Percentiles rank a stretch among this genome's conserved stretches.
phyloP scores from a whole-genome alignment of 1,284 basidiomycete genomes.

The Cryptococcus sp. region DNA sequence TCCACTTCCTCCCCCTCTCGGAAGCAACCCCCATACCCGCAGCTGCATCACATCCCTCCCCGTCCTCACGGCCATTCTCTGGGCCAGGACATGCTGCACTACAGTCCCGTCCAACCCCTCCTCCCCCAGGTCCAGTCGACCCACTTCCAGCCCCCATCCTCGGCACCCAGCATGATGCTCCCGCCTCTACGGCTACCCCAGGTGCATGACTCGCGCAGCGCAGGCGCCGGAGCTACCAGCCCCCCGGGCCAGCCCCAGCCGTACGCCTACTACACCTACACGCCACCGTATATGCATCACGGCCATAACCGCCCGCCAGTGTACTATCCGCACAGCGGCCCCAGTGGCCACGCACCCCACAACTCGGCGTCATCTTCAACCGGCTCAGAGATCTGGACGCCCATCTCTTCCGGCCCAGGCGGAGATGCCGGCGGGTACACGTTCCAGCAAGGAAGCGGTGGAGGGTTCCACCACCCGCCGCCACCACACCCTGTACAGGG shows the following conservation, averaged over 20 bases:
- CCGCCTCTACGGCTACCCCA: slow-evolving; percentile 9
- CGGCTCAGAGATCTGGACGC: slow-evolving; percentile 9
- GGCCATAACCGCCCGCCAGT: neutral
- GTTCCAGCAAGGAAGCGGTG: neutral
- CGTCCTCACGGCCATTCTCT: neutral
- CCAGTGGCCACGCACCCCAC: slow-evolving; percentile 3
- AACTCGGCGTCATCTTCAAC: slow-evolving; percentile 8
- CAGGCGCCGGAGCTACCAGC: slow-evolving; percentile 1
- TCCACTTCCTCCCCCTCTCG: no score
- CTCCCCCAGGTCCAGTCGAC: slow-evolving; percentile 7
- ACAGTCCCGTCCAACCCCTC: slow-evolving; percentile 3
- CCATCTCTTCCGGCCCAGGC: neutral
- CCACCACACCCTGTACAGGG: slow-evolving; percentile 1
- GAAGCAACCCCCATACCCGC: no score
- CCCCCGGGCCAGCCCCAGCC: neutral
- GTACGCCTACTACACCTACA: neutral
- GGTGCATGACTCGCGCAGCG: neutral
- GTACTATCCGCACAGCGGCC: neutral
- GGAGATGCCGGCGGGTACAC: slow-evolving; percentile 2
- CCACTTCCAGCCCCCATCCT: neutral
- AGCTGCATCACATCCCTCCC: neutral
- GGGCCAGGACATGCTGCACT: slow-evolving; percentile 1
- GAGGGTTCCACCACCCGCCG: neutral
- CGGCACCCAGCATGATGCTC: slow-evolving; percentile 3
- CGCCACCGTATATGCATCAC: neutral